These are phyloP conservation scores for Coemansia javaensis DNA, from an alignment of 192 early-diverging fungal genomes.

Conservation along the genomic window DNA sequence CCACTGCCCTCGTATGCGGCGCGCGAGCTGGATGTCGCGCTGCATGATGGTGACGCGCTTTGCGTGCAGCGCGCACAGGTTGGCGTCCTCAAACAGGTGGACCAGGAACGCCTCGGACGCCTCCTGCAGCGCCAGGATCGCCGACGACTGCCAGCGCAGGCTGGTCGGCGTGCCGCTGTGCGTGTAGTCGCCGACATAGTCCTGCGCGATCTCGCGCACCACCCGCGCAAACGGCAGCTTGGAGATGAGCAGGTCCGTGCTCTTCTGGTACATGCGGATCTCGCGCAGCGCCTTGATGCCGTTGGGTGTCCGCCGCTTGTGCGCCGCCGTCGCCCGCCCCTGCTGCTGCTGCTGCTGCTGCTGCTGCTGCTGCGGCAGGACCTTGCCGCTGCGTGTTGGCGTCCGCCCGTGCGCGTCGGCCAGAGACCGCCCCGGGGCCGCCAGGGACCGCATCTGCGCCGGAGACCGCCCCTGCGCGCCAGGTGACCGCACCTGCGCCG, in stretches of 20 bases:
- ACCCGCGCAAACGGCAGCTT: slow-evolving; percentile 87
- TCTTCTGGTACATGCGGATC: slow-evolving; percentile 81
- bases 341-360: slow-evolving; percentile 2
- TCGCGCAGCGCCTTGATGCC: slow-evolving; percentile 79
- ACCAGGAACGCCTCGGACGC: slow-evolving; percentile 77
- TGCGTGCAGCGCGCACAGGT: slow-evolving; percentile 91
- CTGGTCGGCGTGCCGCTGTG: slow-evolving; percentile 35
- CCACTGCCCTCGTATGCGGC: slow-evolving; percentile 55
- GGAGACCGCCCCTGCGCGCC: too few relatives aligned
- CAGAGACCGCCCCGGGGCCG: too few relatives aligned
- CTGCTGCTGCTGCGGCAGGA: slow-evolving; percentile 2
- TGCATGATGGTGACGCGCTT: slow-evolving; percentile 92
- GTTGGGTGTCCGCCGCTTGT: slow-evolving; percentile 27
- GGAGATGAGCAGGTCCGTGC: slow-evolving; percentile 68
- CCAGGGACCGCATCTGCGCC: too few relatives aligned
- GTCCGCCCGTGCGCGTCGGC: slow-evolving; percentile 5
- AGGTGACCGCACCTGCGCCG: not conserved
- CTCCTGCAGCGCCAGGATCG: slow-evolving; percentile 77
- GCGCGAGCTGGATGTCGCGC: slow-evolving; percentile 84
- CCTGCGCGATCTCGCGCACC: slow-evolving; percentile 64
- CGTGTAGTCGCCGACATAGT: slow-evolving; percentile 44
- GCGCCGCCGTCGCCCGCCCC: slow-evolving; percentile 6
- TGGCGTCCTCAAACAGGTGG: slow-evolving; percentile 86
- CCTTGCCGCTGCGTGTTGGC: slow-evolving; percentile 20
- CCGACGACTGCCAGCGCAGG: slow-evolving; percentile 68